Evolutionary conservation across 2,329 filamentous ascomycete species (phyloP).

Genomic region (Diaporthe vexans): DNA sequence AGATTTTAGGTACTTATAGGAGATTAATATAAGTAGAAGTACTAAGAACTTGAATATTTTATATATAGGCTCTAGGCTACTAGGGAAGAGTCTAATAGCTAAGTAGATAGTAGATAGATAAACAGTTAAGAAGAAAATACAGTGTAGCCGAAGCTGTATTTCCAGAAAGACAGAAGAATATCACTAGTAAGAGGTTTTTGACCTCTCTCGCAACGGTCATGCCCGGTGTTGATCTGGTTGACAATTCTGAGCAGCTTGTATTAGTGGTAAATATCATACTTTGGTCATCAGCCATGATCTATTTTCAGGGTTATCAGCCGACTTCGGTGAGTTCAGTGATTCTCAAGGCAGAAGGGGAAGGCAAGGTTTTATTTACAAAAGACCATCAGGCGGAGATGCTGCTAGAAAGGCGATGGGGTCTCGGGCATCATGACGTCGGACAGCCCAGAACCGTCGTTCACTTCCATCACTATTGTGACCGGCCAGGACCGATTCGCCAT

Average conservation of each 20-base stretch:
- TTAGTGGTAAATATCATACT: not conserved
- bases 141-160: no score
- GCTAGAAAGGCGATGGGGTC: not conserved
- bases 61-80: no score
- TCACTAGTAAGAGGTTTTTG: not conserved
- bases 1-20: no score
- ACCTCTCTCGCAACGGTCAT: not conserved
- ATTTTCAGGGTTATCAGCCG: not conserved
- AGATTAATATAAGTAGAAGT: no score
- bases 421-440: not conserved
- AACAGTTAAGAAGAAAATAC: no score
- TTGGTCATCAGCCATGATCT: not conserved
- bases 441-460: not conserved
- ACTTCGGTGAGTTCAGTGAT: not conserved
- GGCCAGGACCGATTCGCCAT: no score
- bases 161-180: constrained; percentile 6
- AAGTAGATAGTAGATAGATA: no score
- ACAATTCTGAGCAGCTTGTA: not conserved
- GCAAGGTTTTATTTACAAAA: not conserved
- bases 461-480: not conserved
- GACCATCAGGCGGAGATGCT: not conserved
- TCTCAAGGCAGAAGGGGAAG: not conserved
- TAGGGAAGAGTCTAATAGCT: no score
- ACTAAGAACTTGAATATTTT: no score
- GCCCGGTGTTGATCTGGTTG: not conserved